Conservation (phyloP, 2,329 filamentous ascomycete species). For the Taxawa tesnikishii region DNA sequence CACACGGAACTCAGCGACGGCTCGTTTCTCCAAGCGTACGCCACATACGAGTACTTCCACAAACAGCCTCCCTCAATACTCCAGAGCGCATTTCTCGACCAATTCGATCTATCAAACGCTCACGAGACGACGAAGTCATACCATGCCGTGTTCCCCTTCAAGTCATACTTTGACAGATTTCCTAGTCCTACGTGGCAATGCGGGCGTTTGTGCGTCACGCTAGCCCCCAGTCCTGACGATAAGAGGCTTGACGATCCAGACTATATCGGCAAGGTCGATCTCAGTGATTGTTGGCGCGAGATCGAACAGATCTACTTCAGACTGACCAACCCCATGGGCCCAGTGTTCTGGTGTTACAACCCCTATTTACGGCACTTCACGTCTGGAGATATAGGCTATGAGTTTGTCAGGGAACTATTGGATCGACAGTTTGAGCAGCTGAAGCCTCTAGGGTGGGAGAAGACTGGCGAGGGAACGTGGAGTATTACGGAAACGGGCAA, state of each 20-base stretch:
- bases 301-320: slow-evolving; percentile 10
- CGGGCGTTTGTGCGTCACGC: slow-evolving; percentile 23
- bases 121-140: slow-evolving; percentile 30
- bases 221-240: slow-evolving; percentile 28
- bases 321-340: slow-evolving; percentile 1
- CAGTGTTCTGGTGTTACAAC: not conserved
- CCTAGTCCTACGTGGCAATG: no score
- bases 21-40: slow-evolving; percentile 59
- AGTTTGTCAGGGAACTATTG: not conserved
- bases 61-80: slow-evolving; percentile 52
- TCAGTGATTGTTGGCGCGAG: slow-evolving; percentile 25
- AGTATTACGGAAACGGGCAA: no score
- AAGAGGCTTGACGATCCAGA: slow-evolving; percentile 23
- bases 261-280: slow-evolving; percentile 28
- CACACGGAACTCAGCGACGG: slow-evolving; percentile 61
- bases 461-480: not conserved
- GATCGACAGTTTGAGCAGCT: not conserved
- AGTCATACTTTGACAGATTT: slow-evolving; percentile 38
- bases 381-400: not conserved
- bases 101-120: slow-evolving; percentile 4
- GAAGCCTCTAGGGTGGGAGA: not conserved
- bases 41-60: slow-evolving; percentile 59
- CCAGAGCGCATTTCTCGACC: slow-evolving; percentile 28
- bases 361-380: not conserved
- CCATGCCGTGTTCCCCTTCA: slow-evolving; percentile 55